Evolutionary conservation across 805 yeast genomes (phyloP).

Genomic region (Maudiozyma saulgeensis): DNA sequence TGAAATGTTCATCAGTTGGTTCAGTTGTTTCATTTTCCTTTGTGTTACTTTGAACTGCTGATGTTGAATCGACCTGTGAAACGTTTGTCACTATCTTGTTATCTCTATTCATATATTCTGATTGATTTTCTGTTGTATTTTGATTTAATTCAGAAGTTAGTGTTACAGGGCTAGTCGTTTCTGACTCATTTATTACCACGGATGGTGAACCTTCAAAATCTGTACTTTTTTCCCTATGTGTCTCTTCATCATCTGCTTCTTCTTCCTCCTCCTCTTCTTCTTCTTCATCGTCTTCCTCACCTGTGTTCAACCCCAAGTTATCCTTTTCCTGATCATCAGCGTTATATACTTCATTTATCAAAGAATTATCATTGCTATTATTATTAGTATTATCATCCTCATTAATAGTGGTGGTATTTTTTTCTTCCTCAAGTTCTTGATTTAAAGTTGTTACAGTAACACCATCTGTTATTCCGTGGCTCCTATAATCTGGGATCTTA

Average conservation of each 20-base stretch:
- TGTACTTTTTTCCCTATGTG: background rate
- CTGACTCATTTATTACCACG: background rate
- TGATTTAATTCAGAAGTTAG: background rate
- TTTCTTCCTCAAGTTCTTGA: background rate
- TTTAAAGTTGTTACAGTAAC: background rate
- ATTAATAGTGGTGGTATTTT: background rate
- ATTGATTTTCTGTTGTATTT: no score
- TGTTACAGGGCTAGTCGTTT: background rate
- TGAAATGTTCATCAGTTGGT: no score
- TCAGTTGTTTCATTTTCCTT: no score
- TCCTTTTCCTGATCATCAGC: background rate
- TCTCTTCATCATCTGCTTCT: slow-evolving; percentile 3
- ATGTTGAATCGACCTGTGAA: no score
- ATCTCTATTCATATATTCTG: no score
- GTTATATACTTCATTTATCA: background rate
- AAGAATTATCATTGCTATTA: background rate
- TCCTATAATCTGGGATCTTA: background rate
- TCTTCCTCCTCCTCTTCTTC: slow-evolving; percentile 2
- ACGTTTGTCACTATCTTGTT: no score
- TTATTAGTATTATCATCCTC: background rate
- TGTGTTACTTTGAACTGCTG: no score
- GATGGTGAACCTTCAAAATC: background rate
- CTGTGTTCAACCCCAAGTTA: background rate
- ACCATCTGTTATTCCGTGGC: background rate
- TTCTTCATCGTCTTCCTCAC: background rate